These are phyloP conservation scores for Pichia terricola DNA, from an alignment of 1,139 yeast genomes.

Conservation along the genomic window DNA sequence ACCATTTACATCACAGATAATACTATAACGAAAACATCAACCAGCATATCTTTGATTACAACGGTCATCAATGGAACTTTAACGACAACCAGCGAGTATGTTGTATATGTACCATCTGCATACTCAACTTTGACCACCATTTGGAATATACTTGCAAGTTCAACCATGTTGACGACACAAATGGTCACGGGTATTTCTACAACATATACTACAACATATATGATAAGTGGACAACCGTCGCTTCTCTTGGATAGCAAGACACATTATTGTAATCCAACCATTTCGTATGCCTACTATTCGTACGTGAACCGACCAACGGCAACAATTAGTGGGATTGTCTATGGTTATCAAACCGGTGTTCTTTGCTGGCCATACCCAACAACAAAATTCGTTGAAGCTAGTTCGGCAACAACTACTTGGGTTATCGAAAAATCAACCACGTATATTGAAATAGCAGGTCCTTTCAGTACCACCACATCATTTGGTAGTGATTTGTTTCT, in stretches of 20 bases:
- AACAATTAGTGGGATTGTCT: neutral
- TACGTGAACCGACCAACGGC: neutral
- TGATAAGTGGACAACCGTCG: neutral
- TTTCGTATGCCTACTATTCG: conserved; percentile 1
- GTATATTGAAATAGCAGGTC: conserved; percentile 2
- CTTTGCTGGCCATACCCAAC: neutral
- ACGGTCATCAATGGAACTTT: conserved; percentile 2
- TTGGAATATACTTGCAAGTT: neutral
- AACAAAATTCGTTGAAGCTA: neutral
- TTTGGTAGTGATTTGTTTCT: no score
- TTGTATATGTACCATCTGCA: conserved; percentile 5
- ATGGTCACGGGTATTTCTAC: neutral
- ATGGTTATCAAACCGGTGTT: neutral
- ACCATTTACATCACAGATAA: conserved; percentile 1
- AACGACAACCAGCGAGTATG: conserved; percentile 1
- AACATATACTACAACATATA: neutral
- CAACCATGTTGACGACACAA: neutral
- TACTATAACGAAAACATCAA: neutral
- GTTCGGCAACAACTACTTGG: neutral
- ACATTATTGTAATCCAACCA: neutral
- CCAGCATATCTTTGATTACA: conserved; percentile 3
- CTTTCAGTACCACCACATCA: no score
- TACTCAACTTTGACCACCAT: neutral
- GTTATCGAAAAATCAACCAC: conserved; percentile 1
- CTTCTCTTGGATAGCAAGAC: neutral